phyloP scores from a whole-genome alignment of 208 protist genomes.

The Lotmaria passim region DNA sequence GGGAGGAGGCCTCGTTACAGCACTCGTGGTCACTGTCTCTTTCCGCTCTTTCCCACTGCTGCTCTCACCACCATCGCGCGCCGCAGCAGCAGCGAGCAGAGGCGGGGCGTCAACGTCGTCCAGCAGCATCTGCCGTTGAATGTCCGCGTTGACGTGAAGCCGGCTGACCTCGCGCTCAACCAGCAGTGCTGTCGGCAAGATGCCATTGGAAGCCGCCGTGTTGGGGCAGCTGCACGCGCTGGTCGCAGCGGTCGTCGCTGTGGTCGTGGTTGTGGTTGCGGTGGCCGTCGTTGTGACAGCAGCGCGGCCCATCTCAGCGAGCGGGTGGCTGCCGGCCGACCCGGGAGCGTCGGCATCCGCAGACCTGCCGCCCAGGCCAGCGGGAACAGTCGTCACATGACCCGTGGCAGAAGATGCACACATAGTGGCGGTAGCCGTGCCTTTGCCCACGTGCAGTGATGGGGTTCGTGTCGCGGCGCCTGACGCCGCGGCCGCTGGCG shows the following conservation, averaged over 20 bases:
- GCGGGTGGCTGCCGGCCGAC: not conserved
- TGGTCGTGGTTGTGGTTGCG: not conserved
- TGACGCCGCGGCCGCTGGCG: not conserved
- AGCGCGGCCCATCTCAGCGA: not conserved
- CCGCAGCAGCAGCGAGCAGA: not conserved
- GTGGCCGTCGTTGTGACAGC: conserved; percentile 3
- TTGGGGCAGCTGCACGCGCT: not conserved
- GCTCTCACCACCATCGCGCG: not conserved
- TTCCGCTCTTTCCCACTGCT: not conserved
- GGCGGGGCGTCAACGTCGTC: conserved; percentile 25
- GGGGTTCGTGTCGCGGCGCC: not conserved
- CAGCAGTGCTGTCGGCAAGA: not conserved
- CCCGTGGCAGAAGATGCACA: not conserved
- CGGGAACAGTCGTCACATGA: not conserved
- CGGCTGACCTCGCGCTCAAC: conserved; percentile 1
- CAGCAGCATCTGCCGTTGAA: conserved; percentile 28
- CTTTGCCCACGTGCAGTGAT: too few species aligned
- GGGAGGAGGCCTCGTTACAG: not conserved
- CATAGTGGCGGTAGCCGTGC: not conserved
- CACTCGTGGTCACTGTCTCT: not conserved
- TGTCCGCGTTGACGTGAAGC: conserved; percentile 11
- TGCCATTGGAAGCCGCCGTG: not conserved
- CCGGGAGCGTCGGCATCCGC: not conserved
- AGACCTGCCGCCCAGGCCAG: too few species aligned
- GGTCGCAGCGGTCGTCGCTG: not conserved